Base-by-base conservation (phyloP, 108 stramenopile species). In the Nitzschia palea region DNA sequence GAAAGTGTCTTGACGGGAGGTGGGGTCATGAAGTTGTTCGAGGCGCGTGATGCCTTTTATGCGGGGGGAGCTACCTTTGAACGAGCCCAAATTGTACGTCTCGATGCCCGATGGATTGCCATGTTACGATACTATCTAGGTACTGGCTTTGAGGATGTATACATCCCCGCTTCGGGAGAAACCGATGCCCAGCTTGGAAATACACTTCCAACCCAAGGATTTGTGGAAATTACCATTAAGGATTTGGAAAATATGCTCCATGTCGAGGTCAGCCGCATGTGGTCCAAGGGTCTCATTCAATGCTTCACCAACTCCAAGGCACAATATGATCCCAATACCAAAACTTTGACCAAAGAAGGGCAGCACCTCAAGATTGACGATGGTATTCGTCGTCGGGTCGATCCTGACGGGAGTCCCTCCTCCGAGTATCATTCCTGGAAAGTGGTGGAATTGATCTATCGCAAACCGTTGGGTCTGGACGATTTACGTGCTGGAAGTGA, bases 221-320 rank as follows among this genome's bases (percentile, higher is more conserved):
- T 63, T 55, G 62, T 78, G 14, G 77, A 78, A 59, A 67, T 78
- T 35, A 63, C 77, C 2, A 73, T 73, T 29, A 78, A 78, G 40
- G 67, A 78, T 58, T 37, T 78, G 53, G 77, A 78, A 29, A 68
- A 67, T 35, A 55, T 78, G 44, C 66, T 78, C 10, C 77, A 78
- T 27, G 45, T 55, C 10, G 72, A 78, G 59, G 71, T 78, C 30
- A 60, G 66, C 10, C 62, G 37, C n/a, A 48, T 78, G 27, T 68
- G 67, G 72, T 73, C 72, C 2, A 73, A 69, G 34, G 77, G 71
- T 22, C n/a, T 78, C 17, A 47, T 78, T 30, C 57, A 58, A 42
- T 37, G 53, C 43, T 54, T 43, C 34, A 45, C 67, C 10, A 45
- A 72, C 18, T 35, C 67, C 26, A 59, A 73, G 26, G 68, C 67